Conservation (phyloP, 441 rosid species). For the Geranium incanum region DNA sequence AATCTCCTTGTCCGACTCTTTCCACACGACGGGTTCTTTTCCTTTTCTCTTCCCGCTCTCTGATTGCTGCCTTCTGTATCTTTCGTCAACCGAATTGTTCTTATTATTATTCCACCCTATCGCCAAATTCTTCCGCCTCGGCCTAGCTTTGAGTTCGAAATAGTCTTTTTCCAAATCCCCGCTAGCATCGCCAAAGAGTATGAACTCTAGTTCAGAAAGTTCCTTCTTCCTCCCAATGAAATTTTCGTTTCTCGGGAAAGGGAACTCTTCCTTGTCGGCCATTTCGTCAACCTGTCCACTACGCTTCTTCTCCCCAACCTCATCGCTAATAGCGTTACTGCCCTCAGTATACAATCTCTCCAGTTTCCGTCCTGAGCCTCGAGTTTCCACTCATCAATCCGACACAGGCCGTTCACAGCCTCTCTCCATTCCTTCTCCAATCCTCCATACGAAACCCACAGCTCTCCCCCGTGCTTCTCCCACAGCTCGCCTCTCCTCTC, state of each 20-base stretch:
- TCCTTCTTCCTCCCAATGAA: constrained; percentile 89
- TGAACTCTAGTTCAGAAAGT: constrained; percentile 70
- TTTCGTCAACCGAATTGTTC: constrained; percentile 39
- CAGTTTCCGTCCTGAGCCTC: constrained; percentile 85
- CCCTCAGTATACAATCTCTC: constrained; percentile 76
- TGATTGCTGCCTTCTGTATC: constrained; percentile 23
- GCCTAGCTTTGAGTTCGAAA: constrained; percentile 68
- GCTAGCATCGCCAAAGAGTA: constrained; percentile 70
- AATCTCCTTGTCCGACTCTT: constrained; percentile 86
- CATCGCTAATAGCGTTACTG: constrained; percentile 63
- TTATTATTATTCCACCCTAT: constrained; percentile 60
- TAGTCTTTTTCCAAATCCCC: constrained; percentile 73
- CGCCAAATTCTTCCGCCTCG: constrained; percentile 58
- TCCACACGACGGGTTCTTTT: constrained; percentile 83
- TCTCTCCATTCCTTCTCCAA: constrained; percentile 91
- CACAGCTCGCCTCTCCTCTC: constrained; percentile 90
- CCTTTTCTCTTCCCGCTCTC: constrained; percentile 49
- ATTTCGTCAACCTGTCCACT: constrained; percentile 63
- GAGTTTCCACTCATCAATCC: constrained; percentile 81
- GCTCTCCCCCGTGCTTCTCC: constrained; percentile 85
- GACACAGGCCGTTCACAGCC: constrained; percentile 56
- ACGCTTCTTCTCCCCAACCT: constrained; percentile 86
- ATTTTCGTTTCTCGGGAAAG: constrained; percentile 64
- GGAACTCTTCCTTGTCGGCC: constrained; percentile 86
- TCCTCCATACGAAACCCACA: constrained; percentile 77